Percentiles rank a stretch among this genome's conserved stretches.
These are phyloP conservation scores for Fusarium denticulatum DNA, from an alignment of 2,329 filamentous ascomycete genomes.

Conservation along the genomic window DNA sequence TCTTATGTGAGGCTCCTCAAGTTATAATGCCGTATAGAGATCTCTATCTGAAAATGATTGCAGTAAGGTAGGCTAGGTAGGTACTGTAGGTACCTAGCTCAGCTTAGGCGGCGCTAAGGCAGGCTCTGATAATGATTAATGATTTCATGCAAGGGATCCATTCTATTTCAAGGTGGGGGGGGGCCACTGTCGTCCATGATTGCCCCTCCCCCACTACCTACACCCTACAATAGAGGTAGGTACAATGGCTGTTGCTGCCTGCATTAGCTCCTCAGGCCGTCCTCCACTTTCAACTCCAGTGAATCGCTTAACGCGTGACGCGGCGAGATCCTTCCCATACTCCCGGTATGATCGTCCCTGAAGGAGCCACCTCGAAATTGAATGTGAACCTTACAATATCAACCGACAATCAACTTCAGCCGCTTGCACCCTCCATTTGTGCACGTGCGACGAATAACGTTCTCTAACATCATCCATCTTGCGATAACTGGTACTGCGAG, in stretches of 20 bases:
- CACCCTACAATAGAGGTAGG: not conserved
- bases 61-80: not conserved
- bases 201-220: conserved; percentile 23
- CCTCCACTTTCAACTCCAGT: conserved; percentile 1
- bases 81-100: not conserved
- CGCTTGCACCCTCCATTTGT: not conserved
- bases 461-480: not conserved
- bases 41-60: not conserved
- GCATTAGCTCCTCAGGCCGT: conserved; percentile 4
- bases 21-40: not conserved
- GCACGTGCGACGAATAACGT: not conserved
- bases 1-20: not conserved
- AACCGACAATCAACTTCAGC: not conserved
- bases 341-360: conserved; percentile 3
- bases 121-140: not conserved
- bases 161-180: not conserved
- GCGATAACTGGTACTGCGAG: not conserved
- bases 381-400: conserved; percentile 1
- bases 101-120: not conserved
- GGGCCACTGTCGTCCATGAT: not conserved
- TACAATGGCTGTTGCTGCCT: conserved; percentile 13
- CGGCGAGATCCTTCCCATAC: conserved; percentile 32
- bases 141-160: not conserved
- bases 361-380: not conserved
- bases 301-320: conserved; percentile 31